Conservation (phyloP, 2,329 filamentous ascomycete genomes). For the Aspergillus sp. region DNA sequence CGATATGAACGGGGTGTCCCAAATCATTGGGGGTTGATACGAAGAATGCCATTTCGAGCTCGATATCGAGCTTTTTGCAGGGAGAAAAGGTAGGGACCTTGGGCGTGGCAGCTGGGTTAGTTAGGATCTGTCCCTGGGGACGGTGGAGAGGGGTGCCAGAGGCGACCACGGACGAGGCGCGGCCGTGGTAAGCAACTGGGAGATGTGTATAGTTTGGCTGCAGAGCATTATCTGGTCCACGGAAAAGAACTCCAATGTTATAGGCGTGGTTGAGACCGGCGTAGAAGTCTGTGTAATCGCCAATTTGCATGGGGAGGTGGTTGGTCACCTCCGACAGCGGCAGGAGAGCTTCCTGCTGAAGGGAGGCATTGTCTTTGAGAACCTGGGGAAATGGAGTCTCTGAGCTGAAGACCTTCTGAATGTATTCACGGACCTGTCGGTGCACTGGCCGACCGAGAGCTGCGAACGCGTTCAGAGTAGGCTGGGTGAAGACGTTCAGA, state of each 20-base stretch:
- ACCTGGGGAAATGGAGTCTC: constrained; percentile 61
- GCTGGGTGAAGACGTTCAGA: constrained; percentile 61
- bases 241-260: constrained; percentile 70
- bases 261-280: constrained; percentile 77
- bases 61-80: constrained; percentile 70
- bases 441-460: constrained; percentile 68
- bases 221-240: constrained; percentile 69
- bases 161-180: constrained; percentile 72
- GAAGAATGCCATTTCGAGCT: constrained; percentile 78
- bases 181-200: constrained; percentile 79
- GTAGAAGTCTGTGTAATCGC: constrained; percentile 86
- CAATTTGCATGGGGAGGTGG: constrained; percentile 74
- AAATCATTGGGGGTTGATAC: constrained; percentile 65
- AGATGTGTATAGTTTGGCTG: constrained; percentile 81
- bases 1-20: constrained; percentile 63
- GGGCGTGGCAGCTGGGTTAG: constrained; percentile 60
- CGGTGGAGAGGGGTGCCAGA: constrained; percentile 72
- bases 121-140: constrained; percentile 72
- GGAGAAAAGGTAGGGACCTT: constrained; percentile 65
- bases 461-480: constrained; percentile 72
- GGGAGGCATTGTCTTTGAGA: constrained; percentile 60
- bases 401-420: constrained; percentile 66
- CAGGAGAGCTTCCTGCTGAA: constrained; percentile 61
- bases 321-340: constrained; percentile 60
- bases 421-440: constrained; percentile 64